Base-by-base conservation (phyloP, 2,329 filamentous ascomycete genomes). In the Aspergillus fumigatus region DNA sequence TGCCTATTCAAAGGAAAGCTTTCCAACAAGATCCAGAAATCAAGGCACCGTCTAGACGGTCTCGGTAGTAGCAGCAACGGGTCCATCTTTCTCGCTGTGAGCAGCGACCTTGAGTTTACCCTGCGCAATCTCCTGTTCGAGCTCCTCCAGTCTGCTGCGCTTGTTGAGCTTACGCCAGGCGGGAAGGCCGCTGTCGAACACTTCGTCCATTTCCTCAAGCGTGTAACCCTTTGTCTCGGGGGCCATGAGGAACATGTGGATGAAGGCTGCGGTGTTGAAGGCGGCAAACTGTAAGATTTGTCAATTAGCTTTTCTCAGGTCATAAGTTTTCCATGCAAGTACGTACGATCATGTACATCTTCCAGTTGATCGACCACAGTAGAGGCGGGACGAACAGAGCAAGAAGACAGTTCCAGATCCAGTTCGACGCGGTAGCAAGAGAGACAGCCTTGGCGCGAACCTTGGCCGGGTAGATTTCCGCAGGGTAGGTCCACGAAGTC, bases 131-230 rank as follows among this genome's bases (percentile, higher is more conserved):
- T 63, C 61, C 26, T 43, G 23, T 48, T 58, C 55, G 4, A 63
- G 52, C 14, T 63, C 53, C 4, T 63, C 61, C 14, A 63, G 54
- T 9, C 61, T 54, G 7, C 59, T 61, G 17, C 51, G 41, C 32
- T 56, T 58, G 11, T 63, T 51, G 11, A 56, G 48, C 41, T 48
- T 53, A 17, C 55, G 55, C 61, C 61, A 63, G 26, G 64, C 53
- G 1, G 68, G 66, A 4, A 68, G 4, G 19, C 67, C 63, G 10
- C 53, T 65, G 54, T 70, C 67, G 21, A 70, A 70, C 35, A 70
- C 67, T 27, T 70, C 67, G 48, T 70, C 59, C 61, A 63, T 63
- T 26, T 63, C 61, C 51, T 63, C 61, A 0, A 63, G 52, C 1
- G 61, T 63, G 45, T 53, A 61, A 3, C 61, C 59, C 45, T 63